Evolutionary conservation across 805 yeast genomes (phyloP).

Genomic region (Metschnikowia vanudenii): DNA sequence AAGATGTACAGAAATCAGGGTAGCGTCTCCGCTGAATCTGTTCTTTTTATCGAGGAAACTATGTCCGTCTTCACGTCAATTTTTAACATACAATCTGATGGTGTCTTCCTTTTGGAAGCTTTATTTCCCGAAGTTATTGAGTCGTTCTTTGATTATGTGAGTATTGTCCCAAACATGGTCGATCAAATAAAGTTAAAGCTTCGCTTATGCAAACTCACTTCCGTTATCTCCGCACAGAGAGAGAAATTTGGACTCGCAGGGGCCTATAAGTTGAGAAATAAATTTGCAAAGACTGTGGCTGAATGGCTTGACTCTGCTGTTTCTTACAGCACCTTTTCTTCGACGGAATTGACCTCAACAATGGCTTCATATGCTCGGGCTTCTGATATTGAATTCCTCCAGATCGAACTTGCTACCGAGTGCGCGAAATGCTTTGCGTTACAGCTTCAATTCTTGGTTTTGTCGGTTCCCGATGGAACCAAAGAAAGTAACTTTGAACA

Average conservation of each 20-base stretch:
- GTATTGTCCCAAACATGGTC: constrained; percentile 25
- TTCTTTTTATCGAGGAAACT: constrained; percentile 48
- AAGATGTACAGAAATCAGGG: constrained; percentile 31
- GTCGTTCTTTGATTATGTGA: constrained; percentile 28
- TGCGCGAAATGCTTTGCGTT: constrained; percentile 57
- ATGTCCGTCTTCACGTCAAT: constrained; percentile 45
- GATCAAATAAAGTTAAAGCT: constrained; percentile 41
- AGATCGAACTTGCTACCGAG: constrained; percentile 63
- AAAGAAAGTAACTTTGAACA: constrained; percentile 52
- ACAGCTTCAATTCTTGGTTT: constrained; percentile 52
- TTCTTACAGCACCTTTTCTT: constrained; percentile 27
- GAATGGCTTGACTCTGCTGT: constrained; percentile 58
- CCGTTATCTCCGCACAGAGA: constrained; percentile 35
- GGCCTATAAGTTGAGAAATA: constrained; percentile 48
- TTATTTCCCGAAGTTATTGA: constrained; percentile 31
- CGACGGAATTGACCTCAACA: background rate
- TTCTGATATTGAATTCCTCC: constrained; percentile 45
- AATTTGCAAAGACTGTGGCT: constrained; percentile 43
- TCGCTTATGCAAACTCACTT: constrained; percentile 41
- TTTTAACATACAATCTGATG: constrained; percentile 34
- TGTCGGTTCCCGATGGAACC: constrained; percentile 58
- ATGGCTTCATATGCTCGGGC: constrained; percentile 18
- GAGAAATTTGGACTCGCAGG: constrained; percentile 38
- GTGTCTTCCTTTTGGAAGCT: constrained; percentile 34
- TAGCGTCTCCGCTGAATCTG: constrained; percentile 27